Evolutionary conservation across 1,139 yeast species (phyloP), one percentile per base, ranked within the genome.

Genomic region (Yamadazyma epiphylla): DNA sequence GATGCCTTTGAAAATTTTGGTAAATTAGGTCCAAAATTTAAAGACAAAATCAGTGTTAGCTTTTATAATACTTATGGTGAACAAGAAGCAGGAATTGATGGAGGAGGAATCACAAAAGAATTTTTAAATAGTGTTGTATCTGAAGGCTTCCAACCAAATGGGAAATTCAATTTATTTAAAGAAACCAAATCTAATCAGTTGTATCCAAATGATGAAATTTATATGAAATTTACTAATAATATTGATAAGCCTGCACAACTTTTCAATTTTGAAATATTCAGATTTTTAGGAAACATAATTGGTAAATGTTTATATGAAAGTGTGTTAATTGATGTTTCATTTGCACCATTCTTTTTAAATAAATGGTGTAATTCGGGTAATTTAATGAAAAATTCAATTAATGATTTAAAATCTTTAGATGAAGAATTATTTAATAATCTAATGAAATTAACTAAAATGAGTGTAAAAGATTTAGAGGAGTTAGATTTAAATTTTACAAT

Each of bases 91-190:
- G 98, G 98, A 1, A 82, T 91, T 32, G 98, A 91, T 55, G 98
- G 98, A 4, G 98, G 98, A 8, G 98, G 98, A 2, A 65, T 91
- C 14, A 89, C 97, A 0, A 89, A 91, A 52, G 98, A 91, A 48
- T 80, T 91, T 43, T 60, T 91, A 33, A 87, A 91, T 2, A 66
- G 82, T 29, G 80, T 87, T 1, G 76, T 82, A 2, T 63, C 63
- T 7, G 87, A 83, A 42, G 94, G 86, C 0, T 84, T 89, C 43
- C 41, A 59, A 49, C 51, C 73, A 35, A 31, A 54, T 33, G 28
- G 61, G 51, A 32, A 51, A 49, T 77, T 82, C 41, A 40, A 38
- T 8, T 42, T 66, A 8, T 65, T 67, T 45, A 60, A 60, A 37
- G 74, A 69, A 28, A 72, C 79, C 4, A 37, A 48, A 3, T 63